These are phyloP conservation scores for Cyberlindnera sargentensis DNA, from an alignment of 805 yeast species.

Conservation along the genomic window DNA sequence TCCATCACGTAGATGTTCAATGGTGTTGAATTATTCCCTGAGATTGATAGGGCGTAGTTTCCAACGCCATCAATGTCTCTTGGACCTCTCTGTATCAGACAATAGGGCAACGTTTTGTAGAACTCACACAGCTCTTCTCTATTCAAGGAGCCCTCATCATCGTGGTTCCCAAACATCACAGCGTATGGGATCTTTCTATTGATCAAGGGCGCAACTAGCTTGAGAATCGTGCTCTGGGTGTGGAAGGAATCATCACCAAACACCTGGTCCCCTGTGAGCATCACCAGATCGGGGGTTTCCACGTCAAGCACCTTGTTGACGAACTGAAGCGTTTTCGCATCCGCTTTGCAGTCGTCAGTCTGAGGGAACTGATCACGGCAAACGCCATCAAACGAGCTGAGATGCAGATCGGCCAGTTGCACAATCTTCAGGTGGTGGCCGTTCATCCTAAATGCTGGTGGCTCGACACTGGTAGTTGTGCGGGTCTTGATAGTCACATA, in stretches of 20 bases:
- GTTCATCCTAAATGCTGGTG: conserved; percentile 27
- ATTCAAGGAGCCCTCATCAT: conserved; percentile 71
- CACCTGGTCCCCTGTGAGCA: conserved; percentile 86
- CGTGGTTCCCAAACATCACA: conserved; percentile 87
- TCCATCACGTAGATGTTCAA: conserved; percentile 72
- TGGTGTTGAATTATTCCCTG: conserved; percentile 32
- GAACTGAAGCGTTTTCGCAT: conserved; percentile 45
- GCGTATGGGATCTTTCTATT: conserved; percentile 73
- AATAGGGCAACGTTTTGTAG: conserved; percentile 56
- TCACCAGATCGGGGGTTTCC: conserved; percentile 81
- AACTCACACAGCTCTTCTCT: conserved; percentile 57
- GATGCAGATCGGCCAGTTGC: conserved; percentile 89
- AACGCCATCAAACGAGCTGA: conserved; percentile 73
- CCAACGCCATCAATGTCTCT: conserved; percentile 73
- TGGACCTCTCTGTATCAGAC: conserved; percentile 58
- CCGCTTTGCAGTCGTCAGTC: conserved; percentile 63
- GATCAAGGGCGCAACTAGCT: conserved; percentile 67
- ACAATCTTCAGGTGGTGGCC: conserved; percentile 65
- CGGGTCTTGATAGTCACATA: conserved; percentile 17
- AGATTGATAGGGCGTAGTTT: conserved; percentile 57
- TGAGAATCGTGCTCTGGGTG: conserved; percentile 72
- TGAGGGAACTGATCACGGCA: conserved; percentile 73
- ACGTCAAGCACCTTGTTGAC: conserved; percentile 55
- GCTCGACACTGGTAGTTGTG: conserved; percentile 4
- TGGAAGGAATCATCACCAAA: conserved; percentile 79